phyloP scores from a whole-genome alignment of 2,329 filamentous ascomycete species.

The Talaromyces sp. region DNA sequence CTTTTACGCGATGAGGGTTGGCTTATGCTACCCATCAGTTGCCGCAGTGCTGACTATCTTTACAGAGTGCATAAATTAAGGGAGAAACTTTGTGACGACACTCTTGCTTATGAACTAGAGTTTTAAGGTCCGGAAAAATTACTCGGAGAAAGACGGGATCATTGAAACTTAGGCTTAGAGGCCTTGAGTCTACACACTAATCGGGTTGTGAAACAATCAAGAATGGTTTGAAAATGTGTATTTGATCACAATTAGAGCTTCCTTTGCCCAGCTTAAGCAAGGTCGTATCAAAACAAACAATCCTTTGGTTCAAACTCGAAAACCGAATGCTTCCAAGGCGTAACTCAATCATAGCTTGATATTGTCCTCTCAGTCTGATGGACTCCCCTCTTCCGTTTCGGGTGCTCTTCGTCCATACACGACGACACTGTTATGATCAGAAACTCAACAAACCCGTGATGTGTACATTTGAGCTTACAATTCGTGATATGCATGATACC shows the following conservation, averaged over 20 bases:
- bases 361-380: neutral
- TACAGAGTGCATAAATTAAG: neutral
- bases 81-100: neutral
- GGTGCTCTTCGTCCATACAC: slow-evolving; percentile 11
- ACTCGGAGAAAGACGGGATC: neutral
- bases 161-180: neutral
- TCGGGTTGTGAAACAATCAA: neutral
- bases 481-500: slow-evolving; percentile 18
- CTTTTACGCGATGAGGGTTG: neutral
- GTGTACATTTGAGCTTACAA: slow-evolving; percentile 5
- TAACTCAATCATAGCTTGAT: neutral
- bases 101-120: neutral
- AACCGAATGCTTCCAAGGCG: neutral
- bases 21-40: neutral
- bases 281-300: neutral
- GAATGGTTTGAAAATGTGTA: neutral
- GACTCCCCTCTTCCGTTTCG: neutral
- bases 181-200: neutral
- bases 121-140: neutral
- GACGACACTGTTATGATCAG: slow-evolving; percentile 13
- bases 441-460: neutral
- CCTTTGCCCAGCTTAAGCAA: neutral
- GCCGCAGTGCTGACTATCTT: neutral
- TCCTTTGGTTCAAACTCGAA: neutral
- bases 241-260: neutral